These are phyloP conservation scores for Scleroderma citrinum DNA, from an alignment of 768 basidiomycete genomes.

Conservation along the genomic window DNA sequence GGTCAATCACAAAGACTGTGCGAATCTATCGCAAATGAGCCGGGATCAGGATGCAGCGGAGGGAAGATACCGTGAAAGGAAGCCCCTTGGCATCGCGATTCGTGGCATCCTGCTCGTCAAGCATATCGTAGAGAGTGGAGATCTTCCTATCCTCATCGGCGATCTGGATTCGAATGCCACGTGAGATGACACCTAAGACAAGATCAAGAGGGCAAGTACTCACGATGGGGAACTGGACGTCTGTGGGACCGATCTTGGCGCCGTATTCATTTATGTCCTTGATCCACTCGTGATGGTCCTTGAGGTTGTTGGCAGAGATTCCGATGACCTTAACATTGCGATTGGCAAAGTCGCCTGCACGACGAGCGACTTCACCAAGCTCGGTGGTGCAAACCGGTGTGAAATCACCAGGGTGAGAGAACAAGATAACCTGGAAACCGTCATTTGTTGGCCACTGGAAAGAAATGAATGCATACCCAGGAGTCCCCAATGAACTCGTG, in stretches of 20 bases:
- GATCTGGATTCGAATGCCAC: slow-evolving; percentile 61
- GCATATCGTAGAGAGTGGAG: slow-evolving; percentile 88
- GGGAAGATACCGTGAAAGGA: slow-evolving; percentile 72
- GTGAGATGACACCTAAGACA: not conserved
- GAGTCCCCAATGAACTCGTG: slow-evolving; percentile 88
- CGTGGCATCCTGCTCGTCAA: slow-evolving; percentile 91
- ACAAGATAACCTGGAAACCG: slow-evolving; percentile 64
- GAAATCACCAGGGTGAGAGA: slow-evolving; percentile 93
- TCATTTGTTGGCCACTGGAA: not conserved
- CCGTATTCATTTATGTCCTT: slow-evolving; percentile 81
- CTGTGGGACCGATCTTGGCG: slow-evolving; percentile 60
- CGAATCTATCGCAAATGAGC: slow-evolving; percentile 54
- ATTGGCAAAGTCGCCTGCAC: slow-evolving; percentile 74
- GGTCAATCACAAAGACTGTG: slow-evolving; percentile 96
- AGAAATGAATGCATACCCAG: slow-evolving; percentile 51
- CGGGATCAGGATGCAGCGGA: not conserved
- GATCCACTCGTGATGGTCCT: slow-evolving; percentile 85
- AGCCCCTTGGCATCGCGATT: slow-evolving; percentile 83
- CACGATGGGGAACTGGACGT: slow-evolving; percentile 90
- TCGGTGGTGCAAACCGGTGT: slow-evolving; percentile 97
- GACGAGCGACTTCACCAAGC: slow-evolving; percentile 91
- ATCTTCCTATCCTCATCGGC: slow-evolving; percentile 87
- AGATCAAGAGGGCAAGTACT: slow-evolving; percentile 17
- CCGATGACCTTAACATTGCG: slow-evolving; percentile 93
- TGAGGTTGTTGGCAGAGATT: slow-evolving; percentile 84